Base-by-base conservation (phyloP, 2,329 filamentous ascomycete genomes). In the Arthrobotrys iridis region DNA sequence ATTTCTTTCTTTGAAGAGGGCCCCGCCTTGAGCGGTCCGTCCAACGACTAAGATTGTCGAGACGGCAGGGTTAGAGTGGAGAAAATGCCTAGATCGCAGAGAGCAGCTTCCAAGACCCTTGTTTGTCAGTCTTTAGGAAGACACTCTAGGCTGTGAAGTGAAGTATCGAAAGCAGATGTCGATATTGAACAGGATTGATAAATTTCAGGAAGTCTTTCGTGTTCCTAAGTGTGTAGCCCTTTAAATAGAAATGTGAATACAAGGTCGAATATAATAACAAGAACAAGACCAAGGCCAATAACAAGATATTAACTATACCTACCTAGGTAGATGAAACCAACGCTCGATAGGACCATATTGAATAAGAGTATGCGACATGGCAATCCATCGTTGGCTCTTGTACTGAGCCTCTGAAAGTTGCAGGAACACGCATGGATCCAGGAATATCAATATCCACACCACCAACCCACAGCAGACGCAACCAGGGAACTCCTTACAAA, bases 41-140 rank as follows among this genome's bases (percentile, higher is more conserved):
- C 18, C 11, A 35, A 48, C 26, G 26, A 22, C 48, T 41, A 43
- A 35, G 58, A 59, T 63, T 63, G 22, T 63, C 28, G 58, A 63
- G 43, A 63, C 45, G 43, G 28, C 41, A 40, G 28, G 58, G 22
- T 48, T n/a, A 45, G 26, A 26, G n/a, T 41, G 18, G 55, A 11
- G 35, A 18, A 28, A 13, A 1, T 28, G 58, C 50, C 58, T 50
- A 63, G 58, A 63, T 63, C 33, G 10, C n/a, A 8, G 28, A 24
- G 15, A 26, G 37, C 15, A 46, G 8, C 2, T 30, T 40, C n/a
- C n/a, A 28, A 18, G 28, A 63, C 40, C 58, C 58, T 48, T 63
- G 58, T 24, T 35, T 48, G 28, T 22, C 10, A 13, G 11, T 33
- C 35, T 4, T 60, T 15, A 28, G 1, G 35, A 28, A 33, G 24